Conservation (phyloP, 1,139 yeast genomes). For the Blastobotrys malaysiensis region DNA sequence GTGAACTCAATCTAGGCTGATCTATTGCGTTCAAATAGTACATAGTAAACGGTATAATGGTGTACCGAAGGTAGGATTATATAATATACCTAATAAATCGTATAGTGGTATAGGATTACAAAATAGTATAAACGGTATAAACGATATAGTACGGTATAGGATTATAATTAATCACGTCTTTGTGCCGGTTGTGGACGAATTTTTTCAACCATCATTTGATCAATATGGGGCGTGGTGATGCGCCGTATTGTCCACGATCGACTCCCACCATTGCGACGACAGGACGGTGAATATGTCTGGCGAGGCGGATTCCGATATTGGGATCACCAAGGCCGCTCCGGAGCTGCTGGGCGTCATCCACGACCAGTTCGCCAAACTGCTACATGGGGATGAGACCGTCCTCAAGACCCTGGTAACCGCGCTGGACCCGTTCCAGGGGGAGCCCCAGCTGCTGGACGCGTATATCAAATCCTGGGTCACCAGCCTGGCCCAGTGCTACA, state of each 20-base stretch:
- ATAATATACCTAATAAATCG: no score
- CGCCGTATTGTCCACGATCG: not conserved
- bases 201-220: not conserved
- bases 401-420: constrained; percentile 7
- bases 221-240: no score
- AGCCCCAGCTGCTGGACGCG: constrained; percentile 36
- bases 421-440: constrained; percentile 32
- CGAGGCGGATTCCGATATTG: constrained; percentile 17
- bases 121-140: no score
- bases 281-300: not conserved
- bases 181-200: not conserved
- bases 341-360: constrained; percentile 15
- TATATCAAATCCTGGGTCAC: constrained; percentile 21
- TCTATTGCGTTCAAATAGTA: no score
- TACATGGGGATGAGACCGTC: constrained; percentile 5
- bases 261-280: not conserved
- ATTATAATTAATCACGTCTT: no score
- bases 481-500: constrained; percentile 16
- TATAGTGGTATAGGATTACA: no score
- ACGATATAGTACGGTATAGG: no score
- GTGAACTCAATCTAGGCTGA: no score
- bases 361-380: constrained; percentile 5
- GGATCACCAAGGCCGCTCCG: constrained; percentile 22
- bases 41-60: no score
- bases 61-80: no score